Evolutionary conservation across 257 asterid genomes (phyloP), one percentile per base, ranked within the genome.

Genomic region (Solanum sitiens): DNA sequence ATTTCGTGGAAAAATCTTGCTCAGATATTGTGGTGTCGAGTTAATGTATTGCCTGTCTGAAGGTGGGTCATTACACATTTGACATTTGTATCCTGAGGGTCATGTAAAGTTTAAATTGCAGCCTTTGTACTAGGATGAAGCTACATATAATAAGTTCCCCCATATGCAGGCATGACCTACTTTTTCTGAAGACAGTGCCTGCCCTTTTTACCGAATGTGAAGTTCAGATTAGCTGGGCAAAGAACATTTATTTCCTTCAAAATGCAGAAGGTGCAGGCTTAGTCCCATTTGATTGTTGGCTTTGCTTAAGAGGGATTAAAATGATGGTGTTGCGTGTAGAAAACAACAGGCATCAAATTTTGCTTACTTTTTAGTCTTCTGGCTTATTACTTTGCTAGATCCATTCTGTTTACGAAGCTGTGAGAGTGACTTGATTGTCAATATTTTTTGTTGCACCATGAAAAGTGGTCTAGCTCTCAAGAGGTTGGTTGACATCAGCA

Each of bases 251-350:
- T 86, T 96, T 93, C 93, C 94, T 95, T 84, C 99, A 93, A 90
- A 96, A 96, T 82, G 98, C 99, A 11, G 99, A 95, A 92, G 99
- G 98, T 80, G 89, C 99, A 7, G 98, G 98, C 35, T 92, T 95
- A 91, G 98, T 37, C 99, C 87, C 99, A 83, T 96, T 96, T 68
- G 98, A 95, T 92, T 96, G 98, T 86, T 96, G 99, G 99, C 94
- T 96, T 25, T 94, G 98, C 91, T 91, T 96, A 91, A 92, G 98
- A 92, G 39, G 39, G 39, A 37, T 7, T 5, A 37, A 37, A 37
- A 37, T 37, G 39, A 37, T 37, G 39, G 39, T 37, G 39, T 37
- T 37, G 39, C 39, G 39, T 37, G 39, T 37, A 37, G 39, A 37
- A 1, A 37, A 37, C 39, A 37, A 37, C 39, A 37, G 39, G 39